Evolutionary conservation across 129 eudicot species (phyloP).

Genomic region (Glebionis coronaria): DNA sequence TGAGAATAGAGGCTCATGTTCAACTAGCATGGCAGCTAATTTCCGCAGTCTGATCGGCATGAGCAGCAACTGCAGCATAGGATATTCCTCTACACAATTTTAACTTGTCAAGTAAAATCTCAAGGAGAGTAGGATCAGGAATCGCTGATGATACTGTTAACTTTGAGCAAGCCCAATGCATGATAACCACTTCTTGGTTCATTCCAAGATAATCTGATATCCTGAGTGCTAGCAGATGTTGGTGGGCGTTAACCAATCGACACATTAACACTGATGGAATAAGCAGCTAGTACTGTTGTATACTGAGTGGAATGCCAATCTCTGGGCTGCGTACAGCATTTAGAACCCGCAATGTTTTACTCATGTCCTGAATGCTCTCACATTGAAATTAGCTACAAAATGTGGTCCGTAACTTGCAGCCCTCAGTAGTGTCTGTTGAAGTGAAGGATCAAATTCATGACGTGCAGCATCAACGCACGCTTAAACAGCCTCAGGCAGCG

Average conservation of each 20-base stretch:
- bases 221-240: constrained; percentile 80
- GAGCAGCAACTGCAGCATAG: constrained; percentile 99
- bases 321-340: constrained; percentile 89
- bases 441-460: constrained; percentile 38
- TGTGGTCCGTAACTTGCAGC: constrained; percentile 99
- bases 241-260: constrained; percentile 87
- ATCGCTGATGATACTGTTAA: constrained; percentile 62
- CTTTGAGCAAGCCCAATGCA: constrained; percentile 99
- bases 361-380: constrained; percentile 80
- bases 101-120: constrained; percentile 80
- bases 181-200: constrained; percentile 92
- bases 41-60: constrained; percentile 95
- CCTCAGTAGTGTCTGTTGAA: constrained; percentile 73
- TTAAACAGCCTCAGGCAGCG: constrained; percentile 95
- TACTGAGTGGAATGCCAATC: constrained; percentile 88
- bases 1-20: constrained; percentile 95
- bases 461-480: constrained; percentile 98
- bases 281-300: constrained; percentile 92
- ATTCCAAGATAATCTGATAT: constrained; percentile 84
- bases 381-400: constrained; percentile 93
- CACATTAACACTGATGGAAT: constrained; percentile 91
- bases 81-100: constrained; percentile 91
- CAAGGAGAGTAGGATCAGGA: constrained; percentile 77
- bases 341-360: constrained; percentile 82
- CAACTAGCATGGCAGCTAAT: constrained; percentile 97